Conservation (phyloP, 1,284 basidiomycete species). For the Takashimella koratensis region DNA sequence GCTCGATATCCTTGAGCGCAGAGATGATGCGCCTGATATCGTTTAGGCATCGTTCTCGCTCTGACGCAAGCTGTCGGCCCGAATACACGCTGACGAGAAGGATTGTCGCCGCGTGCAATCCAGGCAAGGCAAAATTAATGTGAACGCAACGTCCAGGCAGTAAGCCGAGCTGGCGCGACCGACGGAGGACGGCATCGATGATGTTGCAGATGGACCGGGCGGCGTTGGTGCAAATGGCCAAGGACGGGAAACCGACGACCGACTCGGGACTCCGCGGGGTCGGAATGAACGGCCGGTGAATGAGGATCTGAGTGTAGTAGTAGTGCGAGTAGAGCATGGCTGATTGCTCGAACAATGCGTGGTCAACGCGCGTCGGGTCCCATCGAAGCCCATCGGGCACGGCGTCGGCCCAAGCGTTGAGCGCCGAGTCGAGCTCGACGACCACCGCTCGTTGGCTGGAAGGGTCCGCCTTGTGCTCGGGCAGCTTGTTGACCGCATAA, state of each 20-base stretch:
- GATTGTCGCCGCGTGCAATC: slow-evolving; percentile 65
- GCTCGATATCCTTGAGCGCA: slow-evolving; percentile 57
- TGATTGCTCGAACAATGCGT: slow-evolving; percentile 66
- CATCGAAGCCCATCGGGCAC: slow-evolving; percentile 68
- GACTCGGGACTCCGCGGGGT: slow-evolving; percentile 48
- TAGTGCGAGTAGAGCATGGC: slow-evolving; percentile 63
- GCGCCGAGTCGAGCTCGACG: slow-evolving; percentile 63
- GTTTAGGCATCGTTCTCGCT: slow-evolving; percentile 61
- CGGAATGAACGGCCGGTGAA: slow-evolving; percentile 75
- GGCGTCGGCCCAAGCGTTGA: slow-evolving; percentile 70
- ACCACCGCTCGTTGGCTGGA: slow-evolving; percentile 66
- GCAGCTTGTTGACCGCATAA: slow-evolving; percentile 65
- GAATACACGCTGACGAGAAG: slow-evolving; percentile 71
- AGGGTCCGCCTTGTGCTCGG: slow-evolving; percentile 56
- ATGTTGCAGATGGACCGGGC: slow-evolving; percentile 73
- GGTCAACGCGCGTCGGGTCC: slow-evolving; percentile 64
- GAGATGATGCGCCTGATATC: slow-evolving; percentile 69
- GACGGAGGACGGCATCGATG: slow-evolving; percentile 53
- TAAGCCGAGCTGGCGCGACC: slow-evolving; percentile 29
- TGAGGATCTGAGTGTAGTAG: slow-evolving; percentile 64
- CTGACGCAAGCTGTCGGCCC: slow-evolving; percentile 58
- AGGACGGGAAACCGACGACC: slow-evolving; percentile 56
- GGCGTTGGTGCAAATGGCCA: slow-evolving; percentile 79
- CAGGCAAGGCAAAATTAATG: slow-evolving; percentile 42
- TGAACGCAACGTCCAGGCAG: slow-evolving; percentile 50